These are phyloP conservation scores for Phytophthora boehmeriae DNA, from an alignment of 352 stramenopile species.

Conservation along the genomic window DNA sequence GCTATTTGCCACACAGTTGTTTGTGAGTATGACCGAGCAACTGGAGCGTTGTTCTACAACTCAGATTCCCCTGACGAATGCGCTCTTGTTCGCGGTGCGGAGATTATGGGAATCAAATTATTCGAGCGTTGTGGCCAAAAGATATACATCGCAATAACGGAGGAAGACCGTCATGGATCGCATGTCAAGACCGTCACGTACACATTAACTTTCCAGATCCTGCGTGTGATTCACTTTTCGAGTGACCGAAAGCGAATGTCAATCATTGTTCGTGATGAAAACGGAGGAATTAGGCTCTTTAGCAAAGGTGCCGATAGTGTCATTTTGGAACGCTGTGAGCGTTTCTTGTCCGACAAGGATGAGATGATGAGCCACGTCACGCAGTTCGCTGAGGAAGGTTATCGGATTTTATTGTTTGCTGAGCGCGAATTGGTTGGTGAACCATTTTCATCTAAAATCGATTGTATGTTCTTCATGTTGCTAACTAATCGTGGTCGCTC, in stretches of 20 bases:
- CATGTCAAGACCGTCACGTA: constrained; percentile 74
- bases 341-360: constrained; percentile 56
- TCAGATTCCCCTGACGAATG: constrained; percentile 94
- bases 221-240: constrained; percentile 75
- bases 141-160: constrained; percentile 64
- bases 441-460: not conserved
- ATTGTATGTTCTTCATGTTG: not conserved
- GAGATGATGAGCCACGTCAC: constrained; percentile 81
- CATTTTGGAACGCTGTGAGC: constrained; percentile 71
- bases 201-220: constrained; percentile 68
- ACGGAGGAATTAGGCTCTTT: constrained; percentile 61
- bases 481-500: not conserved
- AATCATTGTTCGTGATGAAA: constrained; percentile 69
- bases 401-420: constrained; percentile 87
- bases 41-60: constrained; percentile 74
- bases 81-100: constrained; percentile 86
- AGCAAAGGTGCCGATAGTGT: constrained; percentile 87
- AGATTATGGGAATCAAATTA: constrained; percentile 82
- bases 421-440: constrained; percentile 68
- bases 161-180: constrained; percentile 59
- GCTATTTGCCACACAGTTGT: constrained; percentile 90
- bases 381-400: constrained; percentile 82
- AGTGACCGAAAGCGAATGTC: constrained; percentile 88
- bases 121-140: constrained; percentile 57
- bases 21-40: constrained; percentile 53